These are phyloP conservation scores for Trametes maxima DNA, from an alignment of 768 basidiomycete genomes.

Conservation along the genomic window DNA sequence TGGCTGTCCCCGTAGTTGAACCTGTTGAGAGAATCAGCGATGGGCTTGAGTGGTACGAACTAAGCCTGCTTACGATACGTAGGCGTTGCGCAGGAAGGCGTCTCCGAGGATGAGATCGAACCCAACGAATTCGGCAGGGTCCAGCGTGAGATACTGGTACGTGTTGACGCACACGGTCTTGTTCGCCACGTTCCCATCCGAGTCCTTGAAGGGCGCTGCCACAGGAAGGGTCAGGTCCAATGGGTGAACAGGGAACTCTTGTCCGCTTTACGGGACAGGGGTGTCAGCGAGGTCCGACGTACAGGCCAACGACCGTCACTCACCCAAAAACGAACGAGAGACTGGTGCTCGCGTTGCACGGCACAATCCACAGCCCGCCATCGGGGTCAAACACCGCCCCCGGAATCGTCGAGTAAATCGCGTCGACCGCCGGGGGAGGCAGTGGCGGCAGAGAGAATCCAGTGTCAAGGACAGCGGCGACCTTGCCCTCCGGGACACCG, in stretches of 20 bases:
- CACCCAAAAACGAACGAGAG: conserved; percentile 36
- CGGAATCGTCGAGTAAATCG: conserved; percentile 35
- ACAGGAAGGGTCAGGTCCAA: conserved; percentile 32
- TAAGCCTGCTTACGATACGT: conserved; percentile 31
- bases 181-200: conserved; percentile 21
- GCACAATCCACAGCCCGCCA: conserved; percentile 33
- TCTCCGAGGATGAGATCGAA: conserved; percentile 38
- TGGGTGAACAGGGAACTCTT: conserved; percentile 36
- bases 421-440: conserved; percentile 29
- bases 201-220: conserved; percentile 26
- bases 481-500: conserved; percentile 25
- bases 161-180: conserved; percentile 32
- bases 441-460: conserved; percentile 34
- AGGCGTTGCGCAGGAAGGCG: conserved; percentile 39
- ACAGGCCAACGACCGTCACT: background rate
- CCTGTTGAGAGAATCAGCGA: conserved; percentile 2
- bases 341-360: conserved; percentile 32
- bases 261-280: conserved; percentile 39
- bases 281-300: background rate
- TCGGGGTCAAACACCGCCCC: conserved; percentile 32
- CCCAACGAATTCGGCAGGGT: conserved; percentile 16
- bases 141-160: conserved; percentile 28
- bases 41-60: too few species aligned
- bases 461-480: conserved; percentile 33
- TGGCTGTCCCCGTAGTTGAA: conserved; percentile 31